Evolutionary conservation across 768 basidiomycete species (phyloP).

Genomic region (Lactifluus hygrophoroides): DNA sequence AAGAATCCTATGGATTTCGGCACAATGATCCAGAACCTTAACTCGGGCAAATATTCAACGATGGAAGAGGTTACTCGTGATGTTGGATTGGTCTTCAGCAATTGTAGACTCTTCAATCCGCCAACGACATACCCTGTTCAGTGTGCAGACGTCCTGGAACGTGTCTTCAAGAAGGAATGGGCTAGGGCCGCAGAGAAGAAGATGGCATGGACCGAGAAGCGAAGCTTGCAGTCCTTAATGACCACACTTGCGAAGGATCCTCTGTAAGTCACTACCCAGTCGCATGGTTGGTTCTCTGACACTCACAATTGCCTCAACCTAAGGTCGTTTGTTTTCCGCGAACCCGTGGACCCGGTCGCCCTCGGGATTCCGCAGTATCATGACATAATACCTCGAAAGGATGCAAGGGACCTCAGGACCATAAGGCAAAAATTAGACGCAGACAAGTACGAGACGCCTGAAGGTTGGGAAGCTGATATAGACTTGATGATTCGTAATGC

Average conservation of each 20-base stretch:
- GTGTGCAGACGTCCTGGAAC: conserved; percentile 69
- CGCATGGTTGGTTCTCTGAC: background rate
- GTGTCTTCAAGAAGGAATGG: conserved; percentile 81
- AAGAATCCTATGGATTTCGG: conserved; percentile 88
- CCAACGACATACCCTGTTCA: conserved; percentile 63
- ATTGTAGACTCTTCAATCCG: conserved; percentile 91
- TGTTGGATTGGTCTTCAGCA: conserved; percentile 73
- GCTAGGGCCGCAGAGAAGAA: conserved; percentile 61
- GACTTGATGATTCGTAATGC: conserved; percentile 87
- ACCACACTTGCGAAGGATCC: conserved; percentile 61
- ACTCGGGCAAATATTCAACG: conserved; percentile 55
- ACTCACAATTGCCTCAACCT: background rate
- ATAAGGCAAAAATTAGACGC: conserved; percentile 74
- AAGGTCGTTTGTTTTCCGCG: conserved; percentile 72
- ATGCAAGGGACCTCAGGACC: conserved; percentile 78
- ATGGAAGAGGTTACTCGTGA: conserved; percentile 82
- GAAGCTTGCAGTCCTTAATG: conserved; percentile 62
- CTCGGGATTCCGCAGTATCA: conserved; percentile 84
- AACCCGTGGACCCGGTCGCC: conserved; percentile 81
- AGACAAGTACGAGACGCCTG: conserved; percentile 73
- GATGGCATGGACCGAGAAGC: conserved; percentile 72
- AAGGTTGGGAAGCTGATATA: conserved; percentile 77
- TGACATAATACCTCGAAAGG: conserved; percentile 73
- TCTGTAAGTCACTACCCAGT: conserved; percentile 36
- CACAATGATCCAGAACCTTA: conserved; percentile 66